A percentile compares a stretch with the other conserved stretches of the same genome.
Evolutionary conservation across 768 basidiomycete species (phyloP).

Genomic region (Rhodotorula sphaerocarpa): DNA sequence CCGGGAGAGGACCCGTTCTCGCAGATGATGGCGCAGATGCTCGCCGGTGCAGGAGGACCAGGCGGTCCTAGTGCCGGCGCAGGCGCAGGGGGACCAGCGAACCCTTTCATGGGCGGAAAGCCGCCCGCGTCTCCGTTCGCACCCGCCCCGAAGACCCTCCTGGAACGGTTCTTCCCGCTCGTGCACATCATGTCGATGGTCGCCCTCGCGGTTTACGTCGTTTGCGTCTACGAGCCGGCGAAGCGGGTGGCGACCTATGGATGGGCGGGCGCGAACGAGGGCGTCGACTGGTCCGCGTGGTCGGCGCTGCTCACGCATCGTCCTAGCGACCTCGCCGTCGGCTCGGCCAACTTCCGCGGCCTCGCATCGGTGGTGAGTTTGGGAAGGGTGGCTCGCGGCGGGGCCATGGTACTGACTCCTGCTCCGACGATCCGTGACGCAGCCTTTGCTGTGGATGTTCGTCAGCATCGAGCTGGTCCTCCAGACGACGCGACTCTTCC

Average conservation of each 20-base stretch:
- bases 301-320: slow-evolving; percentile 14
- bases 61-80: background rate
- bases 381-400: too few relatives aligned
- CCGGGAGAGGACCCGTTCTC: slow-evolving; percentile 23
- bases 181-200: slow-evolving; percentile 39
- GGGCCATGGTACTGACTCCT: too few relatives aligned
- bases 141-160: slow-evolving; percentile 29
- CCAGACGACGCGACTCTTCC: slow-evolving; percentile 37
- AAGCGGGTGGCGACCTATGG: slow-evolving; percentile 23
- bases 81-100: background rate
- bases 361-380: slow-evolving; percentile 32
- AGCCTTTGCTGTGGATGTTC: slow-evolving; percentile 39
- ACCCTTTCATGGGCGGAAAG: slow-evolving; percentile 7
- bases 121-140: slow-evolving; percentile 6
- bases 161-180: slow-evolving; percentile 36
- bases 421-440: background rate
- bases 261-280: slow-evolving; percentile 12
- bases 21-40: slow-evolving; percentile 33
- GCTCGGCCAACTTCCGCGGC: slow-evolving; percentile 3
- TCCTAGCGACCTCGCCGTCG: slow-evolving; percentile 4
- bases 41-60: background rate
- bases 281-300: slow-evolving; percentile 37
- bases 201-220: slow-evolving; percentile 31
- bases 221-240: slow-evolving; percentile 33
- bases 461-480: slow-evolving; percentile 39